phyloP scores from a whole-genome alignment of 148 eudicot genomes.

The Pouteria glomerata region DNA sequence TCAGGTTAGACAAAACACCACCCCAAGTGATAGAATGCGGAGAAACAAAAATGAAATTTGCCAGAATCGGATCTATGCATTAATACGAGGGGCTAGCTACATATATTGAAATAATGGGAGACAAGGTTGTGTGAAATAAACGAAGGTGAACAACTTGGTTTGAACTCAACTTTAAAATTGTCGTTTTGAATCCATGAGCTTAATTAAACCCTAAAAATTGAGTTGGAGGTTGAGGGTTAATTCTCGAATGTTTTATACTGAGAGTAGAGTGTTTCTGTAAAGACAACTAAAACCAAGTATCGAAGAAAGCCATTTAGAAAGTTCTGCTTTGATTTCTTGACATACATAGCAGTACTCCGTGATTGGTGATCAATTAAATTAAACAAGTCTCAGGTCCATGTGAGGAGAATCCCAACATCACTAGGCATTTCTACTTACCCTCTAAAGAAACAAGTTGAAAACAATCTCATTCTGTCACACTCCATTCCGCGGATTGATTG shows the following conservation, averaged over 20 bases:
- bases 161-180: not conserved
- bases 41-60: no score
- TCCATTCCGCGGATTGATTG: not conserved
- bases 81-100: not conserved
- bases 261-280: not conserved
- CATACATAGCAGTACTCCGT: not conserved
- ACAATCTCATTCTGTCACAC: not conserved
- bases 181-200: not conserved
- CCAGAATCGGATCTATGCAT: not conserved
- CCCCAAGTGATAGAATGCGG: no score
- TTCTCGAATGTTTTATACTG: not conserved
- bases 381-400: not conserved
- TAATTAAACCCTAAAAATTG: not conserved
- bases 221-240: not conserved
- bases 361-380: no score
- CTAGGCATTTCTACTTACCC: not conserved
- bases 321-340: not conserved
- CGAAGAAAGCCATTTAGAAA: not conserved
- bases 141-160: not conserved
- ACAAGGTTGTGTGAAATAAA: not conserved
- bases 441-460: not conserved
- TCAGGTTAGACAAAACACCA: not conserved
- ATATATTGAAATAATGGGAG: not conserved
- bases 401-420: not conserved
- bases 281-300: not conserved